Conservation (phyloP, 2,329 filamentous ascomycete species). For the Sordariomycetes sp. region DNA sequence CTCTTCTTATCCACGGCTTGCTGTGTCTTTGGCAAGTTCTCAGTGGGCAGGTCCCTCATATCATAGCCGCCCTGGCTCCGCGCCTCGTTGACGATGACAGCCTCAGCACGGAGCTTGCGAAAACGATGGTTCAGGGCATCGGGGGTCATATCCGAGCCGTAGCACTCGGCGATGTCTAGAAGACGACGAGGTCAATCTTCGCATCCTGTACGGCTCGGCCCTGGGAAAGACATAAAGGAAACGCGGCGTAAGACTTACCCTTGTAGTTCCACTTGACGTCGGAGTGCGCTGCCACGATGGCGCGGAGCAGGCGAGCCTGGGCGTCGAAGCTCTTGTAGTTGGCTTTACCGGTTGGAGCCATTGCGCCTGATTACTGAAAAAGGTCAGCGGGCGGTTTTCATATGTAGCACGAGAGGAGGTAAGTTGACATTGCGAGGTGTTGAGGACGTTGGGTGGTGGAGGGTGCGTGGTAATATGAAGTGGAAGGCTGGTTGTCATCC, state of each 20-base stretch:
- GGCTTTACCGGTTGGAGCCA: slow-evolving; percentile 35
- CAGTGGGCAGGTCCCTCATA: slow-evolving; percentile 31
- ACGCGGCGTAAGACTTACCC: slow-evolving; percentile 41
- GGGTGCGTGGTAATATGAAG: too few relatives aligned
- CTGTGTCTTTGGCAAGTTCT: slow-evolving; percentile 25
- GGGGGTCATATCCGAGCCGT: slow-evolving; percentile 38
- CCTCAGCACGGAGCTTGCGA: slow-evolving; percentile 34
- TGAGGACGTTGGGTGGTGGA: too few relatives aligned
- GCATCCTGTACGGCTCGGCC: too few relatives aligned
- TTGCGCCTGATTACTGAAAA: slow-evolving; percentile 14
- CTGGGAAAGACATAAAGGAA: slow-evolving; percentile 2
- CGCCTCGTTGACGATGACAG: slow-evolving; percentile 24
- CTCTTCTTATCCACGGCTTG: slow-evolving; percentile 29
- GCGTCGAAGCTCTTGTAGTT: slow-evolving; percentile 54
- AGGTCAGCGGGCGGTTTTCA: too few relatives aligned
- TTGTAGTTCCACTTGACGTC: slow-evolving; percentile 49
- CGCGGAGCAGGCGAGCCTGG: slow-evolving; percentile 49
- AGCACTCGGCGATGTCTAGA: slow-evolving; percentile 36
- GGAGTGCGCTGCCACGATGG: slow-evolving; percentile 49
- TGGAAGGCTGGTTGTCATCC: too few relatives aligned
- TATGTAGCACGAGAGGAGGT: too few relatives aligned
- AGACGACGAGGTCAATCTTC: background rate
- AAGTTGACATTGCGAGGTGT: too few relatives aligned
- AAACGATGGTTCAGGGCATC: slow-evolving; percentile 42
- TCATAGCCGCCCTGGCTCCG: slow-evolving; percentile 26